These are phyloP conservation scores for Aspergillus novoparasiticus DNA, from an alignment of 2,329 filamentous ascomycete genomes.

Conservation along the genomic window DNA sequence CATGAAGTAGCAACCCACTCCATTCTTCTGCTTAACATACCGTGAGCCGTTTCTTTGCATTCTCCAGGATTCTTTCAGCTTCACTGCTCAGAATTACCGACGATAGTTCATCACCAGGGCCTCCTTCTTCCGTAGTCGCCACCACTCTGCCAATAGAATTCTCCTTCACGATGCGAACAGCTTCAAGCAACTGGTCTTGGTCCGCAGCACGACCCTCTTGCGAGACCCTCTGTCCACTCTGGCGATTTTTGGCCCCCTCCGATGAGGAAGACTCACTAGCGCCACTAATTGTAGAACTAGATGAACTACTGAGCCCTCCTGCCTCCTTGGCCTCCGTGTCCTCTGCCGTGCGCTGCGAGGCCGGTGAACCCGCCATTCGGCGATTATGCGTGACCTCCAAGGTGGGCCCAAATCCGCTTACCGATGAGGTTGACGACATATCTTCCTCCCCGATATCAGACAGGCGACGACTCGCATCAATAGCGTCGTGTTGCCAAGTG, in stretches of 20 bases:
- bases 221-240: conserved; percentile 6
- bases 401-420: conserved; percentile 19
- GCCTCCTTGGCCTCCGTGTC: conserved; percentile 53
- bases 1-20: not conserved
- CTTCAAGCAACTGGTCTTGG: conserved; percentile 6
- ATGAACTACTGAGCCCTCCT: conserved; percentile 35
- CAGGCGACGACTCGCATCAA: conserved; percentile 43
- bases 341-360: conserved; percentile 51
- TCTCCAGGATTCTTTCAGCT: conserved; percentile 87
- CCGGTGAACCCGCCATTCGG: conserved; percentile 22
- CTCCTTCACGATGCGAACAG: conserved; percentile 1
- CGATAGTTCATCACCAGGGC: conserved; percentile 65
- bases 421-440: conserved; percentile 28
- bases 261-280: conserved; percentile 28
- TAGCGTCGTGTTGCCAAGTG: conserved; percentile 39
- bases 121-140: conserved; percentile 41
- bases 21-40: conserved; percentile 55
- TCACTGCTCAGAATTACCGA: conserved; percentile 76
- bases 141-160: conserved; percentile 33
- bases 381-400: conserved; percentile 12
- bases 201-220: conserved; percentile 8
- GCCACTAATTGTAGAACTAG: conserved; percentile 41
- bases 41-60: conserved; percentile 85
- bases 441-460: conserved; percentile 52
- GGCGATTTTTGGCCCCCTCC: conserved; percentile 14